Percentiles rank a stretch among this genome's conserved stretches.
phyloP scores from a whole-genome alignment of 225 moss, liverwort and hornwort species.

The Marchantia paleacea region DNA sequence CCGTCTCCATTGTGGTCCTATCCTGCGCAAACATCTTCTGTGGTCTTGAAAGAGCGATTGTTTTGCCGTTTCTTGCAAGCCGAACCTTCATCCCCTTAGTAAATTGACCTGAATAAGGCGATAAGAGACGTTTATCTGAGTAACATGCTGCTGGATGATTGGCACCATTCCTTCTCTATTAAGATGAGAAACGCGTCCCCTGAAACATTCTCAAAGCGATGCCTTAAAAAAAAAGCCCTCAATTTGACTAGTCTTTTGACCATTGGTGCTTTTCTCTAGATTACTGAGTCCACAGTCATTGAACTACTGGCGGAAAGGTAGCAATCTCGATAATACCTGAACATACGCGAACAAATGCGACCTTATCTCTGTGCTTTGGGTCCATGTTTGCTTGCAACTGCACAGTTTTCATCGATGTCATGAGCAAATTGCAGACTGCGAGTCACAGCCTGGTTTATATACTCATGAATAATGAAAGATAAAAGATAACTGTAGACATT shows the following conservation, averaged over 20 bases:
- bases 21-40: constrained; percentile 99
- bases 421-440: too few species aligned
- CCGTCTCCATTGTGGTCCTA: constrained; percentile 84
- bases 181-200: too few species aligned
- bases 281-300: too few species aligned
- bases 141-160: background rate
- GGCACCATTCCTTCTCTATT: background rate
- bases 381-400: constrained; percentile 99
- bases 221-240: too few species aligned
- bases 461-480: too few species aligned
- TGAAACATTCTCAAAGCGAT: too few species aligned
- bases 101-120: constrained; percentile 63
- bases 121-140: background rate
- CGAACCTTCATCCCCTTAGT: constrained; percentile 94
- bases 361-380: constrained; percentile 95
- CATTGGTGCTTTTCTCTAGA: too few species aligned
- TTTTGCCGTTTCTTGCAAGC: constrained; percentile 88
- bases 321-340: constrained; percentile 60
- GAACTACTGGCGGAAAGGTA: too few species aligned
- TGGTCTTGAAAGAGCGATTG: constrained; percentile 80
- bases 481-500: too few species aligned
- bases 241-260: too few species aligned
- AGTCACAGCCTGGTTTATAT: too few species aligned
- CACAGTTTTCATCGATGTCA: constrained; percentile 6
- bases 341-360: constrained; percentile 93